Evolutionary conservation across 495 filamentous ascomycete genomes (phyloP).

Genomic region (Penicillium bialowiezense): DNA sequence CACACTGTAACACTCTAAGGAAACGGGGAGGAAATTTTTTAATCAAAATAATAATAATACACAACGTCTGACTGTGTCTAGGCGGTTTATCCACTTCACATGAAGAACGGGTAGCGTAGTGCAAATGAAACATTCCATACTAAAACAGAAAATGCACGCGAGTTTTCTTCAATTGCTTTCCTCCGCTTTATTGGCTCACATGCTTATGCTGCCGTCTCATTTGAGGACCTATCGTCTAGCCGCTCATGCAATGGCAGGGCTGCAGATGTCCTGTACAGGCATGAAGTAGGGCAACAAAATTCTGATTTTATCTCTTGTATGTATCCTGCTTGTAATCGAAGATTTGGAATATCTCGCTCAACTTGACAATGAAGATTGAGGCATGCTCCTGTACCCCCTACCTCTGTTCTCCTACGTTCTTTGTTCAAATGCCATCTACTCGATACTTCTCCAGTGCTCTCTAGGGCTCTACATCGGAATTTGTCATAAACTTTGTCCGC

Average conservation of each 20-base stretch:
- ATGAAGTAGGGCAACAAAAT: background rate
- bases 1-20: too few species aligned
- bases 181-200: slow-evolving; percentile 16
- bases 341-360: too few species aligned
- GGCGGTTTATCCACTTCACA: slow-evolving; percentile 6
- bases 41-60: background rate
- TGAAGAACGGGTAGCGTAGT: slow-evolving; percentile 4
- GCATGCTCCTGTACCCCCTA: background rate
- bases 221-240: slow-evolving; percentile 13
- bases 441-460: too few species aligned
- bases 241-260: slow-evolving; percentile 21
- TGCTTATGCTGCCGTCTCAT: slow-evolving; percentile 11
- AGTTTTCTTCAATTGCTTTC: background rate
- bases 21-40: background rate
- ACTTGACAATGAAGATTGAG: background rate
- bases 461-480: slow-evolving; percentile 5
- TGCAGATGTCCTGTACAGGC: slow-evolving; percentile 11
- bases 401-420: too few species aligned
- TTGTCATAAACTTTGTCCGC: slow-evolving; percentile 9
- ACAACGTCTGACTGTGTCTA: background rate
- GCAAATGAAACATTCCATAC: slow-evolving; percentile 13
- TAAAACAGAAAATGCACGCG: slow-evolving; percentile 19
- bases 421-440: too few species aligned
- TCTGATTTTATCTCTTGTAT: too few species aligned
- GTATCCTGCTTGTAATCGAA: too few species aligned